Percentiles rank a stretch among this genome's conserved stretches.
These are phyloP conservation scores for Macroventuria anomochaeta DNA, from an alignment of 2,329 filamentous ascomycete genomes.

Conservation along the genomic window DNA sequence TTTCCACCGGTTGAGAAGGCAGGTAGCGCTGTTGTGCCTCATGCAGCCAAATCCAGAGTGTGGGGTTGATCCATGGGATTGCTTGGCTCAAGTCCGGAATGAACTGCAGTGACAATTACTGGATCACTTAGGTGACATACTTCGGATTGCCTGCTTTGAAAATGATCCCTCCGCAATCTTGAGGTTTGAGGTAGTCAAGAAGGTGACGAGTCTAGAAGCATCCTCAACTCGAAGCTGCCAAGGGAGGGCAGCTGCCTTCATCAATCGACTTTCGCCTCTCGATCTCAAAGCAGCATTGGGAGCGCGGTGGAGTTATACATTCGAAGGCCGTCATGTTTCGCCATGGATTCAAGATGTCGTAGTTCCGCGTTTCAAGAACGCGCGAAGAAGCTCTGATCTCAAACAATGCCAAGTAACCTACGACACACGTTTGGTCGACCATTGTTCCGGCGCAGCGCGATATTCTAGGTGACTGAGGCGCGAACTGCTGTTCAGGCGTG, in stretches of 20 bases:
- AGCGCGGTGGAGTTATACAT: constrained; percentile 2
- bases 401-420: constrained; percentile 4
- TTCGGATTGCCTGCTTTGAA: background rate
- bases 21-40: background rate
- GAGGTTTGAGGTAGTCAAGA: background rate
- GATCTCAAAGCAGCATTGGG: constrained; percentile 6
- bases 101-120: background rate
- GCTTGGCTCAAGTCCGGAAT: background rate
- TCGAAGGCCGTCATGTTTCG: constrained; percentile 34
- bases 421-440: constrained; percentile 19
- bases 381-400: constrained; percentile 2
- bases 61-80: background rate
- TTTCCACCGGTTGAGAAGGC: background rate
- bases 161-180: too few species aligned
- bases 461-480: constrained; percentile 11
- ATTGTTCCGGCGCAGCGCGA: background rate
- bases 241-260: background rate
- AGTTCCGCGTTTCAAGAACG: constrained; percentile 28
- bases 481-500: constrained; percentile 5
- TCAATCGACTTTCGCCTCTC: constrained; percentile 1
- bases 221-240: background rate
- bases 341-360: constrained; percentile 14
- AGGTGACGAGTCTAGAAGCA: background rate
- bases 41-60: background rate
- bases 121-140: background rate